These are phyloP conservation scores for Phyllosticta ampelicida DNA, from an alignment of 2,329 filamentous ascomycete genomes.

Conservation along the genomic window DNA sequence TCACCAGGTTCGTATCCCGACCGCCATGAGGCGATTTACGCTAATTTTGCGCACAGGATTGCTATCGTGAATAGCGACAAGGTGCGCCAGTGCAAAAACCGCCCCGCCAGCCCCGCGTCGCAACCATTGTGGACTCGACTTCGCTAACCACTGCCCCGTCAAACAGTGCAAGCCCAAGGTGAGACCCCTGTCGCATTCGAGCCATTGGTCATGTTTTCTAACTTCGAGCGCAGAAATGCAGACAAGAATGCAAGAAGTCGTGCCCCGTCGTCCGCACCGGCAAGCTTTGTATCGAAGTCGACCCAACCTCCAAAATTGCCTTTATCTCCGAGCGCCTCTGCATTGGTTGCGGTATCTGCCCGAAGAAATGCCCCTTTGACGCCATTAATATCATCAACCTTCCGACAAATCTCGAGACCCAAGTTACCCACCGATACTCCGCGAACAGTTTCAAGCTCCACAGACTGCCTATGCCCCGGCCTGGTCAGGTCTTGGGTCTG, in stretches of 20 bases:
- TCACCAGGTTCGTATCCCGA: conserved; percentile 63
- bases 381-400: conserved; percentile 99
- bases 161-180: conserved; percentile 79
- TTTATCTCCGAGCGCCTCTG: conserved; percentile 96
- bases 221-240: conserved; percentile 62
- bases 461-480: conserved; percentile 87
- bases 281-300: conserved; percentile 95
- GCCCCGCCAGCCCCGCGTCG: conserved; percentile 11
- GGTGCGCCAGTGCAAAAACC: conserved; percentile 41
- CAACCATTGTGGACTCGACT: conserved; percentile 19
- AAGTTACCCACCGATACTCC: conserved; percentile 97
- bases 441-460: conserved; percentile 99
- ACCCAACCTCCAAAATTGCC: conserved; percentile 78
- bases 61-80: conserved; percentile 99
- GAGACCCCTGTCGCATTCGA: conserved; percentile 20
- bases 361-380: conserved; percentile 97
- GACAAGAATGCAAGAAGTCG: conserved; percentile 98
- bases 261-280: conserved; percentile 95
- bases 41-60: conserved; percentile 51
- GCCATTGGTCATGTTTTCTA: not conserved
- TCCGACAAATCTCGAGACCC: conserved; percentile 95
- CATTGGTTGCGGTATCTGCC: conserved; percentile 98
- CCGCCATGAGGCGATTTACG: not conserved
- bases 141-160: conserved; percentile 7
- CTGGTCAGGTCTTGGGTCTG: conserved; percentile 88